These are phyloP conservation scores for Leccinum obscurum DNA, from an alignment of 768 basidiomycete genomes.

Conservation along the genomic window DNA sequence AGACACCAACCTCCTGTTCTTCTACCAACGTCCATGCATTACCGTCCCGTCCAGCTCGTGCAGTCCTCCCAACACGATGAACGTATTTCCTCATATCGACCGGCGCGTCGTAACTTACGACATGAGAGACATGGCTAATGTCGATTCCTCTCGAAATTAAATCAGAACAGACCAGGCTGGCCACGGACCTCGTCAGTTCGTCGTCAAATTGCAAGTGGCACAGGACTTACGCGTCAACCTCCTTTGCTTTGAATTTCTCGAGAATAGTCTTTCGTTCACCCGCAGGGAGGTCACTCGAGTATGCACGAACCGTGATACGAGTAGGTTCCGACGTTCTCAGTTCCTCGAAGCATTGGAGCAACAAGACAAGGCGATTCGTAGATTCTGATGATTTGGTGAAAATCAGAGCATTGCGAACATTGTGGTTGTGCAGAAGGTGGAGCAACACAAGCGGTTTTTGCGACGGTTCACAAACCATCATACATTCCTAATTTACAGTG, in stretches of 20 bases:
- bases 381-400: conserved; percentile 99
- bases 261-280: conserved; percentile 75
- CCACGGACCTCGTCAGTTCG: conserved; percentile 8
- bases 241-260: conserved; percentile 75
- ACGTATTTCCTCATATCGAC: conserved; percentile 99
- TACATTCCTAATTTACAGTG: conserved; percentile 65
- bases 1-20: conserved; percentile 72
- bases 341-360: conserved; percentile 81
- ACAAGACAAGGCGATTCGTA: conserved; percentile 73
- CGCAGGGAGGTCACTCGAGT: conserved; percentile 81
- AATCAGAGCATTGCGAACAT: conserved; percentile 72
- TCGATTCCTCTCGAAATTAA: conserved; percentile 95
- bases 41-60: conserved; percentile 85
- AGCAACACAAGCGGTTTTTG: conserved; percentile 90
- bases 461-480: conserved; percentile 75
- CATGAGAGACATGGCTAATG: conserved; percentile 87
- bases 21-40: conserved; percentile 96
- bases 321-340: conserved; percentile 31
- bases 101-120: conserved; percentile 93
- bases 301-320: conserved; percentile 58
- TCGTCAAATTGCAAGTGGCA: not conserved
- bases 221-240: conserved; percentile 75
- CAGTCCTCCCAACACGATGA: conserved; percentile 95
- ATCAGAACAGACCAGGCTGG: conserved; percentile 93
- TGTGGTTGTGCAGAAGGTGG: conserved; percentile 68